These are phyloP conservation scores for Panellus pusillus DNA, from an alignment of 768 basidiomycete species.

Conservation along the genomic window DNA sequence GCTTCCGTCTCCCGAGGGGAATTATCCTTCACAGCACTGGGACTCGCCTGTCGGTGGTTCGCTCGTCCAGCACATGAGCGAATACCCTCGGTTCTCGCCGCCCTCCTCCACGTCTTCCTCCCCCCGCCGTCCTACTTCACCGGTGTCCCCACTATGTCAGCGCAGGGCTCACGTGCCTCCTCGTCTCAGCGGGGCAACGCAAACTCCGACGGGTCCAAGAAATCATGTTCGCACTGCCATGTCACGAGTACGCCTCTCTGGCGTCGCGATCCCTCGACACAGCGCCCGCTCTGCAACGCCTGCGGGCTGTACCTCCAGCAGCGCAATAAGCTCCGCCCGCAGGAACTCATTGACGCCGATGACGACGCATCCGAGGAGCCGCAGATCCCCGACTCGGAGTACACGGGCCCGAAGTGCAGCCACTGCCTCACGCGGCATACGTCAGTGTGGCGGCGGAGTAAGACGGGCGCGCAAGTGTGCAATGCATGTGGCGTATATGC, in stretches of 20 bases:
- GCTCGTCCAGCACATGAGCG: not conserved
- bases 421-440: slow-evolving; percentile 18
- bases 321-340: slow-evolving; percentile 18
- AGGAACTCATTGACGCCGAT: slow-evolving; percentile 19
- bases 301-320: slow-evolving; percentile 19
- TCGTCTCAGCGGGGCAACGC: not conserved
- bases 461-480: slow-evolving; percentile 14
- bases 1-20: not conserved
- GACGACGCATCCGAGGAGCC: slow-evolving; percentile 12
- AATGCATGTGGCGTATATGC: slow-evolving; percentile 18
- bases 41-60: not conserved
- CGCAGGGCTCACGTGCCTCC: not conserved
- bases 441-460: slow-evolving; percentile 16
- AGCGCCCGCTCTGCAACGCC: slow-evolving; percentile 16
- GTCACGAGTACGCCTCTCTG: slow-evolving; percentile 17
- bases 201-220: slow-evolving; percentile 1
- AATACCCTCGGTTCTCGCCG: not conserved
- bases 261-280: slow-evolving; percentile 15
- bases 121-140: not conserved
- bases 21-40: not conserved
- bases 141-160: not conserved
- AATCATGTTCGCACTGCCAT: slow-evolving; percentile 17
- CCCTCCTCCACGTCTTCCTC: slow-evolving; percentile 2
- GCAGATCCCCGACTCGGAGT: slow-evolving; percentile 13
- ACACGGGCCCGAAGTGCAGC: slow-evolving; percentile 15